These are phyloP conservation scores for Mycosphaerella arachidis DNA, from an alignment of 2,329 filamentous ascomycete genomes.

Conservation along the genomic window DNA sequence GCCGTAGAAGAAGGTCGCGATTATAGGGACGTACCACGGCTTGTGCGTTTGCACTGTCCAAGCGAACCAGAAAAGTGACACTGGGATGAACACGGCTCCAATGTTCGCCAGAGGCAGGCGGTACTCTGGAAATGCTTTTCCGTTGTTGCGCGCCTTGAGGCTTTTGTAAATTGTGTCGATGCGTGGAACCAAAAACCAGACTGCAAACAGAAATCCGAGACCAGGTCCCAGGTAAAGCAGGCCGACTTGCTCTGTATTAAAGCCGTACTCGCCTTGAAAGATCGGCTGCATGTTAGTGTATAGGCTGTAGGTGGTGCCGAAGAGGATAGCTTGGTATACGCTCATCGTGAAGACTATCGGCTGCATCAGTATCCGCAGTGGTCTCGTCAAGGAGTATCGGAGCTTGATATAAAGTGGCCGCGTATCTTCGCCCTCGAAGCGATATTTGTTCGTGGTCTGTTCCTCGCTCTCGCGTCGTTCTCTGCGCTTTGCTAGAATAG, in stretches of 20 bases:
- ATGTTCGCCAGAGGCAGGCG: constrained; percentile 46
- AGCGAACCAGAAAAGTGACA: constrained; percentile 42
- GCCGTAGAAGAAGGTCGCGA: constrained; percentile 45
- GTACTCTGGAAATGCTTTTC: constrained; percentile 41
- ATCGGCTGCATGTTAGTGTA: constrained; percentile 49
- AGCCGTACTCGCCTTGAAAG: constrained; percentile 41
- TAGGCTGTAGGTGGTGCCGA: constrained; percentile 46
- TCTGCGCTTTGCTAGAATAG: constrained; percentile 37
- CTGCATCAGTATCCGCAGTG: constrained; percentile 41
- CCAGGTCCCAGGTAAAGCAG: constrained; percentile 45
- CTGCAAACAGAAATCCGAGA: constrained; percentile 41
- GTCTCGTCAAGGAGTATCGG: constrained; percentile 36
- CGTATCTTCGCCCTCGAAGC: constrained; percentile 41
- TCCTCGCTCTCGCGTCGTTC: constrained; percentile 33
- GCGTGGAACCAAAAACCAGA: constrained; percentile 44
- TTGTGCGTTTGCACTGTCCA: constrained; percentile 41
- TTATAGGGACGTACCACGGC: constrained; percentile 41
- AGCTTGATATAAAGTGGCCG: constrained; percentile 37
- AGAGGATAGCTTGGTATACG: constrained; percentile 44
- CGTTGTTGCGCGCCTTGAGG: constrained; percentile 39
- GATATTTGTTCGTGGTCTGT: constrained; percentile 37
- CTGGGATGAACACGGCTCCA: constrained; percentile 41
- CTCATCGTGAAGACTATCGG: constrained; percentile 46
- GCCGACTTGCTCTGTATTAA: constrained; percentile 45
- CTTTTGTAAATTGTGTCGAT: constrained; percentile 48